phyloP scores from a whole-genome alignment of 2,329 filamentous ascomycete genomes.

The Chaetomiaceae sp. region DNA sequence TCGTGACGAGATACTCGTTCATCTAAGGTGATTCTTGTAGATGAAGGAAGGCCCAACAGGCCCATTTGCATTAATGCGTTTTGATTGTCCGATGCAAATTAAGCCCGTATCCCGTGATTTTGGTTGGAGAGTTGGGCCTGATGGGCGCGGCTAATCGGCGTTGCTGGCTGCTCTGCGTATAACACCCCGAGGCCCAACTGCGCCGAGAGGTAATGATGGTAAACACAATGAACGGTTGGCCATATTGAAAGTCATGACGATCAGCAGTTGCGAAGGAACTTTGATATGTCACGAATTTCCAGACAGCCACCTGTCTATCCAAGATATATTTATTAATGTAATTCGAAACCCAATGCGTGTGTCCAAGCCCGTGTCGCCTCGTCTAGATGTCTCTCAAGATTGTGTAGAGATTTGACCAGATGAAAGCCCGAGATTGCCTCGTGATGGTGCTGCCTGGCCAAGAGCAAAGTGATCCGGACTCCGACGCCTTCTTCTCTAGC shows the following conservation, averaged over 20 bases:
- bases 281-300: not conserved
- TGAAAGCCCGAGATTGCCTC: not conserved
- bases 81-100: conserved; percentile 23
- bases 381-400: not conserved
- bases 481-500: not conserved
- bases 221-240: not conserved
- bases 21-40: conserved; percentile 20
- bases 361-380: not conserved
- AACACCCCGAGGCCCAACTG: not conserved
- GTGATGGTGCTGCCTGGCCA: not conserved
- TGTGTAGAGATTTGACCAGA: not conserved
- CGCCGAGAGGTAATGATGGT: conserved; percentile 2
- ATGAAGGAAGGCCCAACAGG: conserved; percentile 14
- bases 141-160: conserved; percentile 7
- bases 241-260: not conserved
- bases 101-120: conserved; percentile 7
- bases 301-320: not conserved
- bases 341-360: not conserved
- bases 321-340: not conserved
- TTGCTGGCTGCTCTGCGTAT: not conserved
- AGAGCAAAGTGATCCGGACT: not conserved
- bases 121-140: conserved; percentile 7
- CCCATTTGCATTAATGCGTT: conserved; percentile 17
- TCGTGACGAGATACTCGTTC: conserved; percentile 9
- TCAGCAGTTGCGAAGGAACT: not conserved